These are phyloP conservation scores for Ustulina deusta DNA, from an alignment of 2,329 filamentous ascomycete species.

Conservation along the genomic window DNA sequence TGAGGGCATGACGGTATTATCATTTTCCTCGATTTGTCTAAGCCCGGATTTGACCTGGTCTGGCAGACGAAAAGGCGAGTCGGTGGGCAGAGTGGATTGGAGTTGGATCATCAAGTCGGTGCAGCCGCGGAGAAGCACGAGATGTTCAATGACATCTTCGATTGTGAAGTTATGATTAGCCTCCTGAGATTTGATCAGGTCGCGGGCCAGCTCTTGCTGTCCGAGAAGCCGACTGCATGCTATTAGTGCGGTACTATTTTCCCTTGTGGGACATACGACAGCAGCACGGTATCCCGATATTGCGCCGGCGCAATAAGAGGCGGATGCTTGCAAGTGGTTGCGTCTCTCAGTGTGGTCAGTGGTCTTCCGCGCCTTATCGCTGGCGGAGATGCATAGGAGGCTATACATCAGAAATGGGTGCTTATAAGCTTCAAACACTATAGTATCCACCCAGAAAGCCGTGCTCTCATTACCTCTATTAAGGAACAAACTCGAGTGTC, in stretches of 20 bases:
- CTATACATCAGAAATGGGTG: constrained; percentile 34
- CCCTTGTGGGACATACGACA: constrained; percentile 18
- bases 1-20: constrained; percentile 3
- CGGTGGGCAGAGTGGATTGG: constrained; percentile 22
- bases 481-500: constrained; percentile 23
- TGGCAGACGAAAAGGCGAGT: constrained; percentile 31
- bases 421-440: constrained; percentile 28
- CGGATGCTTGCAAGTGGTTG: constrained; percentile 28
- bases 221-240: constrained; percentile 33
- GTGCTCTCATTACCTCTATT: constrained; percentile 33
- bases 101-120: constrained; percentile 29
- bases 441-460: constrained; percentile 25
- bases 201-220: constrained; percentile 25
- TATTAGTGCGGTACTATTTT: constrained; percentile 31
- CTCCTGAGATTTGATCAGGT: constrained; percentile 26
- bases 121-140: constrained; percentile 32
- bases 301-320: constrained; percentile 31
- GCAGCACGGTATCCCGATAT: constrained; percentile 35
- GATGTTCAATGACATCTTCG: constrained; percentile 29
- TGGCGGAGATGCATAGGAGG: constrained; percentile 28
- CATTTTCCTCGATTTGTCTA: constrained; percentile 16
- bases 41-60: constrained; percentile 18
- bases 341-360: constrained; percentile 14
- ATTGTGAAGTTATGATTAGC: constrained; percentile 23
- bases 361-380: constrained; percentile 28